Base-by-base conservation (phyloP, 2,329 filamentous ascomycete species). In the Pezizomycotina sp. region DNA sequence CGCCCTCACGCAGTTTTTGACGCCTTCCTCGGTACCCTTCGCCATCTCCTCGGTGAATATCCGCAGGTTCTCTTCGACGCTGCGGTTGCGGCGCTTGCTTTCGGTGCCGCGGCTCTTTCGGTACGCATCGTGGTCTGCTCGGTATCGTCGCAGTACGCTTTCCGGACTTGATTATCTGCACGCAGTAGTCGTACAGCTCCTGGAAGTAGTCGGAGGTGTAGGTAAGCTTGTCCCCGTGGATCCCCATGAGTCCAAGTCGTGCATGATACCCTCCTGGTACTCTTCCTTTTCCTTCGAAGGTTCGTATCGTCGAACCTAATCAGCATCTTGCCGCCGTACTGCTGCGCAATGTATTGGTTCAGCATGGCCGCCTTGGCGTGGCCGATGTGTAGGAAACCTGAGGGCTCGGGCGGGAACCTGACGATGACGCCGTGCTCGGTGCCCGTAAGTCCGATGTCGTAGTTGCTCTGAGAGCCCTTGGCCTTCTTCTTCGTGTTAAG, bases 221-320 rank as follows among this genome's bases (percentile, higher is more conserved):
- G 12, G 80, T 81, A 41, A 84, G 68, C 47, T 69, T 69, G 58
- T 93, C 86, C 14, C 84, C 80, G 60, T 78, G 80, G 58, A 98
- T 80, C 19, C 84, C 86, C 68, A 98, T 82, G 34, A 95, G 68
- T 31, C 74, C 73, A 32, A 93, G 69, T 98, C 89, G 62, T 92
- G 77, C 24, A 92, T 65, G 45, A 98, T 98, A 4, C 83, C 70
- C 59, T 95, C 83, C 56, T 95, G 77, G 57, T 77, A 98, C 62
- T 95, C 89, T 56, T 86, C 74, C 64, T 92, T 93, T 66, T 98
- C 89, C 58, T 95, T 95, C 42, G 75, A 5, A 89, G 89, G 60
- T 98, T 98, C 38, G 89, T 98, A 55, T 98, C 89, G 56, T 98
- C 89, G 54, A 98, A 89, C 42, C 89, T 79, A 31, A 95, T 71